phyloP scores from a whole-genome alignment of 2,329 filamentous ascomycete genomes.

The Phaeosphaeria sp. region DNA sequence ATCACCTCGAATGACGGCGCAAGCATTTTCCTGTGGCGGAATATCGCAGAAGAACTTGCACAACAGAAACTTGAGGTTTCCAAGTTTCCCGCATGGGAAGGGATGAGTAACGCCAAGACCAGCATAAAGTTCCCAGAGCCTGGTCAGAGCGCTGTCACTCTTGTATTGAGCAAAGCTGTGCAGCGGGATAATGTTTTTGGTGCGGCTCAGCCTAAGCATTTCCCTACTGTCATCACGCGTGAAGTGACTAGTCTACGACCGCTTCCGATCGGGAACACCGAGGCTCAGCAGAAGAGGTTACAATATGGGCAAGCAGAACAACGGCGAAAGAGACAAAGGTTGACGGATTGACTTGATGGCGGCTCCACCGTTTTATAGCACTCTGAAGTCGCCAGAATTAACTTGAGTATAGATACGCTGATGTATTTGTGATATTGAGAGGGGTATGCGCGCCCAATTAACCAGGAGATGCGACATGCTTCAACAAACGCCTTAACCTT shows the following conservation, averaged over 20 bases:
- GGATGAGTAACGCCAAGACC: not conserved
- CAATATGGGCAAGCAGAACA: not conserved
- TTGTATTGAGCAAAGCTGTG: not conserved
- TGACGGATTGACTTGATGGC: not conserved
- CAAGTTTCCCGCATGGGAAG: not conserved
- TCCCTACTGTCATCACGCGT: not conserved
- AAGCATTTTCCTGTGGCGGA: not conserved
- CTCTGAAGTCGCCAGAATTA: not conserved
- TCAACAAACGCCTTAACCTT: not conserved
- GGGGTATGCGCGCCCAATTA: not conserved
- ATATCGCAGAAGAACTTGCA: not conserved
- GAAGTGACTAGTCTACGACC: not conserved
- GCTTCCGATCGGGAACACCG: not conserved
- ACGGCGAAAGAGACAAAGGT: not conserved
- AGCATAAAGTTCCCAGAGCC: not conserved
- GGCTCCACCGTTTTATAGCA: not conserved
- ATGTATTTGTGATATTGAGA: not conserved
- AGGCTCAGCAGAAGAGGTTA: not conserved
- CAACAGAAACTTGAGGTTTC: not conserved
- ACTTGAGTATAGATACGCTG: not conserved
- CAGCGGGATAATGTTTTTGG: not conserved
- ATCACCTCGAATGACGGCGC: not conserved
- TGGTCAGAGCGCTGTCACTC: not conserved
- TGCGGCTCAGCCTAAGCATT: not conserved
- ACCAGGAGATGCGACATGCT: not conserved